These are phyloP conservation scores for Dactylorhiza incarnata DNA, from an alignment of 106 monocot genomes.

Conservation along the genomic window DNA sequence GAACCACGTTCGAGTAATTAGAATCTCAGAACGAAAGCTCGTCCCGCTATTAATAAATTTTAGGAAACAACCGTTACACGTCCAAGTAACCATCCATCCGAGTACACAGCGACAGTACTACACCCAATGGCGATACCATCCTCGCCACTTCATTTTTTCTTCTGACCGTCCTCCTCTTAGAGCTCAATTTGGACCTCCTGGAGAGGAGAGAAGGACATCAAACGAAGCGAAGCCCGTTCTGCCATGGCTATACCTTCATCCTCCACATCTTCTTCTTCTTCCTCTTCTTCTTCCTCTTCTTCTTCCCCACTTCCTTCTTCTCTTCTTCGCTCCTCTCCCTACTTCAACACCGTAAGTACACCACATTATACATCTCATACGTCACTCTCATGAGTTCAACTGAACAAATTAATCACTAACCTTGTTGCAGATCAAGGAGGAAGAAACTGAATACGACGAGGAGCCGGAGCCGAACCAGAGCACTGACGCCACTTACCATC, in stretches of 20 bases:
- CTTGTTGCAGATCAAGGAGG: background rate
- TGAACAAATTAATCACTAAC: background rate
- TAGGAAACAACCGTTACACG: background rate
- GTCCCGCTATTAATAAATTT: background rate
- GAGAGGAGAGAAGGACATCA: background rate
- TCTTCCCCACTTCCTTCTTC: background rate
- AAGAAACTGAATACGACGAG: constrained; percentile 3
- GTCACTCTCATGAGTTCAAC: background rate
- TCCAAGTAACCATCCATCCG: background rate
- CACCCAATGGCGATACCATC: background rate
- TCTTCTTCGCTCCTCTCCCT: constrained; percentile 1
- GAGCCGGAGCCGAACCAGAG: background rate
- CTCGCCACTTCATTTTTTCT: background rate
- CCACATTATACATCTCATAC: background rate
- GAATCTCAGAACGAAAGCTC: background rate
- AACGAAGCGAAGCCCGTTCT: background rate
- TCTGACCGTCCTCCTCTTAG: background rate
- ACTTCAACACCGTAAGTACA: constrained; percentile 24
- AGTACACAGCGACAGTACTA: background rate
- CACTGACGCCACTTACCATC: constrained; percentile 6
- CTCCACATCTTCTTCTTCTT: constrained; percentile 19
- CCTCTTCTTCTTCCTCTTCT: background rate
- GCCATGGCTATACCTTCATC: background rate
- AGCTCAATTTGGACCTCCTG: background rate
- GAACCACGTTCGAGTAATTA: background rate